Evolutionary conservation across 148 eudicot species (phyloP).

Genomic region (Cornus controversa): DNA sequence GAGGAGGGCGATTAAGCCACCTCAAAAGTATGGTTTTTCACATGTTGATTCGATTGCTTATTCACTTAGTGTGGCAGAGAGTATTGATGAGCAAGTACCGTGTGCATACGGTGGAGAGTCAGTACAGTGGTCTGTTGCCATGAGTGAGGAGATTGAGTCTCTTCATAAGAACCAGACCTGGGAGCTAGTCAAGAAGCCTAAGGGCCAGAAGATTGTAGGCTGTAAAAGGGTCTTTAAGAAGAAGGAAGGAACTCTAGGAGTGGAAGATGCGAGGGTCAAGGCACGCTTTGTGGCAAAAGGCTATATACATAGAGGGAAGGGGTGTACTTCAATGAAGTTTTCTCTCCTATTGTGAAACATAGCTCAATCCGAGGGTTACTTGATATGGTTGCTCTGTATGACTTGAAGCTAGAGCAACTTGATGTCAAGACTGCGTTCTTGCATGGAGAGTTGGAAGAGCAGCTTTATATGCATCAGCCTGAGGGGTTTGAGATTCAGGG

Average conservation of each 20-base stretch:
- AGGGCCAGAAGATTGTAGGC: neutral
- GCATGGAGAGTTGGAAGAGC: slow-evolving; percentile 3
- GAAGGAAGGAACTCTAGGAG: neutral
- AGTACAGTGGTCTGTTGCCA: neutral
- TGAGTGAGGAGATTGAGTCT: slow-evolving; percentile 6
- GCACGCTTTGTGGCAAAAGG: neutral
- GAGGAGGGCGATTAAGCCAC: neutral
- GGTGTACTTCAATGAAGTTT: slow-evolving; percentile 16
- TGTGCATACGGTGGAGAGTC: neutral
- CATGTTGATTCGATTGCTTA: neutral
- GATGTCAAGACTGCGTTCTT: slow-evolving; percentile 15
- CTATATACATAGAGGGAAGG: neutral
- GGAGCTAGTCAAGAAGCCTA: neutral
- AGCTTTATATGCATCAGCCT: neutral
- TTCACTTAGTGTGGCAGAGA: neutral
- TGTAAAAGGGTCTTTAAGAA: slow-evolving; percentile 13
- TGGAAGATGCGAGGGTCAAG: slow-evolving; percentile 2
- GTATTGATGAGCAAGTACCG: neutral
- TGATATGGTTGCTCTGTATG: neutral
- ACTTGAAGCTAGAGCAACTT: slow-evolving; percentile 14
- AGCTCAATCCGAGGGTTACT: neutral
- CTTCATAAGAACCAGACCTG: slow-evolving; percentile 8
- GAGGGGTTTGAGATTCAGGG: too few species aligned
- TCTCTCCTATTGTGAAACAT: slow-evolving; percentile 7
- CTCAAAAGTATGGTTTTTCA: neutral